phyloP scores from a whole-genome alignment of 2,329 filamentous ascomycete species.

The Pyrenochaeta sp. region DNA sequence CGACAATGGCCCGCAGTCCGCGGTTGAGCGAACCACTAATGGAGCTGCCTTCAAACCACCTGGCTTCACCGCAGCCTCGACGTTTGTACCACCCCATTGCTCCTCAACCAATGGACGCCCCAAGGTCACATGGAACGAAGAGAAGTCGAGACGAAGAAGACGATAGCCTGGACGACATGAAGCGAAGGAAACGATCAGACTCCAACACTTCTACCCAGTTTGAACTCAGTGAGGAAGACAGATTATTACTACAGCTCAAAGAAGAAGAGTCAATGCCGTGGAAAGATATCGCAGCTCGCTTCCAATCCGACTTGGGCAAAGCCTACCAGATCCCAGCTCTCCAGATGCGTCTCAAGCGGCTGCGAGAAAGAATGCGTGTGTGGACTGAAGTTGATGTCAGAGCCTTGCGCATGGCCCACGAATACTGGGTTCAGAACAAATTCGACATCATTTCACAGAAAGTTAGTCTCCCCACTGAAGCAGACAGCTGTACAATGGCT shows the following conservation, averaged over 20 bases:
- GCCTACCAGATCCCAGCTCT: constrained; percentile 60
- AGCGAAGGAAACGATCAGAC: constrained; percentile 53
- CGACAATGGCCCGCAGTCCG: constrained; percentile 34
- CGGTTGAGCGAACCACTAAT: constrained; percentile 43
- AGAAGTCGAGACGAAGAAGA: constrained; percentile 50
- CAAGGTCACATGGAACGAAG: constrained; percentile 44
- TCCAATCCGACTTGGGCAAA: constrained; percentile 58
- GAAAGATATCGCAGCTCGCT: constrained; percentile 62
- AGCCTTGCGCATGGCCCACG: constrained; percentile 58
- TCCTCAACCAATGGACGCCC: constrained; percentile 49
- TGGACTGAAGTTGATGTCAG: constrained; percentile 61
- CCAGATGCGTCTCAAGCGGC: constrained; percentile 63
- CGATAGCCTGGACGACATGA: constrained; percentile 33
- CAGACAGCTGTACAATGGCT: constrained; percentile 2
- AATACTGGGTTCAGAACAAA: constrained; percentile 62
- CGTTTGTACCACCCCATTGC: constrained; percentile 54
- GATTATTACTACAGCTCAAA: constrained; percentile 58
- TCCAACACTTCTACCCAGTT: constrained; percentile 41
- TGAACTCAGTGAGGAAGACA: constrained; percentile 60
- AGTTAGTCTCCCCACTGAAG: constrained; percentile 36
- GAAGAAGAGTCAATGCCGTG: constrained; percentile 61
- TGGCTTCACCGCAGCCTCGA: constrained; percentile 49
- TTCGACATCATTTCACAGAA: constrained; percentile 62
- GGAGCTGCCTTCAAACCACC: constrained; percentile 32
- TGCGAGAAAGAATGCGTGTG: constrained; percentile 58